Percentiles rank a stretch among this genome's conserved stretches.
phyloP scores from a whole-genome alignment of 805 yeast genomes.

The Tetrapisispora namnaoensis region DNA sequence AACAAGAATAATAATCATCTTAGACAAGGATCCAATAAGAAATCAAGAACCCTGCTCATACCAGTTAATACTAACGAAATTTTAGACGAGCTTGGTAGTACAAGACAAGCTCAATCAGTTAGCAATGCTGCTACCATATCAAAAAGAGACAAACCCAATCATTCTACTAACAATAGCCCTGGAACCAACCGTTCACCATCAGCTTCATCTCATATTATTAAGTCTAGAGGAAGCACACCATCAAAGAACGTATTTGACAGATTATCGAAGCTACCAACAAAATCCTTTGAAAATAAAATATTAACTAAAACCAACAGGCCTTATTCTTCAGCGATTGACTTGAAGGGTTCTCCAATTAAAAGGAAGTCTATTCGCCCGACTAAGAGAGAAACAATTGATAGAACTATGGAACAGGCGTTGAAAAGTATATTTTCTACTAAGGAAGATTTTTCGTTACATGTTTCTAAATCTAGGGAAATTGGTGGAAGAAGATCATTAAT shows the following conservation, averaged over 20 bases:
- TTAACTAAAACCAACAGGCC: constrained; percentile 5
- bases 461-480: not conserved
- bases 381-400: constrained; percentile 9
- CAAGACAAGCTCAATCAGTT: not conserved
- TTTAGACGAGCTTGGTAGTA: not conserved
- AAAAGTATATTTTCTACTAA: constrained; percentile 20
- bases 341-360: constrained; percentile 25
- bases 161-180: constrained; percentile 2
- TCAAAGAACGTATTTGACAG: constrained; percentile 25
- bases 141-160: not conserved
- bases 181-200: not conserved
- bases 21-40: not conserved
- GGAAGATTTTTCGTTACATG: not conserved
- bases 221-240: not conserved
- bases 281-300: constrained; percentile 25
- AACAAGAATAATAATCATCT: not conserved
- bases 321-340: constrained; percentile 18
- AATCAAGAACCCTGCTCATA: not conserved
- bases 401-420: constrained; percentile 22
- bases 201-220: not conserved
- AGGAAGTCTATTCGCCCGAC: constrained; percentile 10
- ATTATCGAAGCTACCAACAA: constrained; percentile 21
- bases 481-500: constrained; percentile 6
- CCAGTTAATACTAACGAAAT: not conserved
- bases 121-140: not conserved